Conservation (phyloP, 768 basidiomycete species). For the Punctularia strigosozonata region DNA sequence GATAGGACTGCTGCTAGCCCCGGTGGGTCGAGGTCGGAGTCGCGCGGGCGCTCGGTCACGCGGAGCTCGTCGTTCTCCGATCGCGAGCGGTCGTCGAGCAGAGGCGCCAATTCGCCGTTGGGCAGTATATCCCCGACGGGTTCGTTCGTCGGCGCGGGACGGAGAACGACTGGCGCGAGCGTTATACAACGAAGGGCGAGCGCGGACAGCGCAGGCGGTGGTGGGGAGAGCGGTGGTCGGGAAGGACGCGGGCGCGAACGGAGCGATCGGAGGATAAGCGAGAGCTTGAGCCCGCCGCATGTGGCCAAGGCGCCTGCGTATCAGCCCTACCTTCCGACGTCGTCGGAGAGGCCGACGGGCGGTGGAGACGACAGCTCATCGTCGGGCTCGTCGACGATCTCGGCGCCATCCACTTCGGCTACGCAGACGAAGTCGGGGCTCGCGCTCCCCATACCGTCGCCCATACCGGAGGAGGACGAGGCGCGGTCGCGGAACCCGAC, state of each 20-base stretch:
- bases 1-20: constrained; percentile 15
- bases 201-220: constrained; percentile 6
- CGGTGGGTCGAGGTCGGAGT: constrained; percentile 13
- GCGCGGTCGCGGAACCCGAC: constrained; percentile 36
- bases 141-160: constrained; percentile 11
- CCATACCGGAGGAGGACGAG: constrained; percentile 24
- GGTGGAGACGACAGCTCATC: constrained; percentile 6
- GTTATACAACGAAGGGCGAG: constrained; percentile 7
- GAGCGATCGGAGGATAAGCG: constrained; percentile 20
- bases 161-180: constrained; percentile 4
- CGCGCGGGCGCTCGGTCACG: constrained; percentile 43
- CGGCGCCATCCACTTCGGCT: background rate
- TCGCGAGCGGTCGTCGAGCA: constrained; percentile 32
- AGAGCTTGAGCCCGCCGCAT: constrained; percentile 26
- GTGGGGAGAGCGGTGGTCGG: constrained; percentile 3
- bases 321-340: too few relatives aligned
- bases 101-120: constrained; percentile 19
- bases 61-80: constrained; percentile 43
- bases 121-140: constrained; percentile 24
- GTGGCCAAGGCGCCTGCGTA: constrained; percentile 11
- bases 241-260: constrained; percentile 6
- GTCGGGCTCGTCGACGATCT: background rate
- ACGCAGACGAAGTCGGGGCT: background rate
- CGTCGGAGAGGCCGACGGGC: too few relatives aligned
- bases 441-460: constrained; percentile 11